Evolutionary conservation across 768 basidiomycete genomes (phyloP).

Genomic region (Auriculariales sp.): DNA sequence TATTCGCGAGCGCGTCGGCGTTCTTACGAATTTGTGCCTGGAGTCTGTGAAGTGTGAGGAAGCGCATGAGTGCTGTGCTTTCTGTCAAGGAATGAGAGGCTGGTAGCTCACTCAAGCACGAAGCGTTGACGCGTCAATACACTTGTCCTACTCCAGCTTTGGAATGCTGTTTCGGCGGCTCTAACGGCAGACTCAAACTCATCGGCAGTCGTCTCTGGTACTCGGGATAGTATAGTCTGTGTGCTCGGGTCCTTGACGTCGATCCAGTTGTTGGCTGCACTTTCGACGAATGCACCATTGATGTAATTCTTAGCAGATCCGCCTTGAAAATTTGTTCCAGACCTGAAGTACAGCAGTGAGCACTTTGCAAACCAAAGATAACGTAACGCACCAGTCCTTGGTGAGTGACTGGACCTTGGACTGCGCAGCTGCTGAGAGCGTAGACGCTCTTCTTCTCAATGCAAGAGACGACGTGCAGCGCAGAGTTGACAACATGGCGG

Average conservation of each 20-base stretch:
- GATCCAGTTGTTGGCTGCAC: conserved; percentile 63
- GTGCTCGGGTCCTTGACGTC: conserved; percentile 91
- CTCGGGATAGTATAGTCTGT: conserved; percentile 75
- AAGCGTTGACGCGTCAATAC: conserved; percentile 79
- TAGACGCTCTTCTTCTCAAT: no score
- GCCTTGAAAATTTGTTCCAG: conserved; percentile 80
- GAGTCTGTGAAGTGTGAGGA: conserved; percentile 33
- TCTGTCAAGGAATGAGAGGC: background rate
- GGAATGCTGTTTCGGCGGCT: conserved; percentile 74
- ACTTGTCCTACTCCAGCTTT: conserved; percentile 77
- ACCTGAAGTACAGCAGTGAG: no score
- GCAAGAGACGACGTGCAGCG: no score
- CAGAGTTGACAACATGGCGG: no score
- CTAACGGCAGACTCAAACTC: conserved; percentile 79
- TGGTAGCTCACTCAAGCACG: conserved; percentile 62
- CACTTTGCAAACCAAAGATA: no score
- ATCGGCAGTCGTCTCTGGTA: conserved; percentile 70
- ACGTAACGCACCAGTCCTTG: no score
- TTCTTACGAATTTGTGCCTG: conserved; percentile 79
- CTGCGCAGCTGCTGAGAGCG: no score
- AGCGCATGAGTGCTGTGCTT: background rate
- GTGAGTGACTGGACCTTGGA: no score
- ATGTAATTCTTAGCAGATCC: conserved; percentile 85
- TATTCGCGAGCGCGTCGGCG: conserved; percentile 70
- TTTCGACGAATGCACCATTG: conserved; percentile 78